Evolutionary conservation across 2,329 filamentous ascomycete genomes (phyloP), one percentile per base, ranked within the genome.

Genomic region (Beauveria bassiana): DNA sequence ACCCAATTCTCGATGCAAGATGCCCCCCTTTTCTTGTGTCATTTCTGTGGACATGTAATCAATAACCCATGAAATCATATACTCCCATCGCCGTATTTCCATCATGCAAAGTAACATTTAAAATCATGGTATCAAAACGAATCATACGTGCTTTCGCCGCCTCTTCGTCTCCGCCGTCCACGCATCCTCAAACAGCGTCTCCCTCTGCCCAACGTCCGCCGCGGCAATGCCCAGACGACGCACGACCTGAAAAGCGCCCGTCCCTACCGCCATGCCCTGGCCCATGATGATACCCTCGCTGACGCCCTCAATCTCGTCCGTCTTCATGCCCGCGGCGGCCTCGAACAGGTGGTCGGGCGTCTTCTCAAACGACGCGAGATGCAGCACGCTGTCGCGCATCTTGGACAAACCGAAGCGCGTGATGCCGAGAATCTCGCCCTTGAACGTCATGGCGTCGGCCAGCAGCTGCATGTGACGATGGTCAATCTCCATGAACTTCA

Each of bases 401-500:
- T 98, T 99, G 62, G 92, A 90, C 28, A 99, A 81, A 57, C 95
- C 95, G 74, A 98, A 98, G 38, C 95, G 88, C 2, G 95, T 99
- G 72, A 99, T 99, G 57, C 95, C 95, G 20, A 97, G 83, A 0
- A 99, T 90, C 68, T 98, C 93, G 56, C 95, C 95, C 78, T 97
- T 98, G 82, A 93, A 98, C 1, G 95, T 98, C 95, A 99, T 99
- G 59, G 97, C 93, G 70, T 99, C 95, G 12, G 95, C 93, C 1
- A 99, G 85, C 20, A 99, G 83, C 73, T 97, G 89, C 92, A 99
- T 98, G 77, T 99, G 95, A 61, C 95, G 90, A 50, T 93, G 93
- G 75, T 99, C 95, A 69, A 99, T 98, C 74, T 86, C 87, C 92
- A 99, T 97, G 72, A 88, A 86, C 42, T 85, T 85, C 93, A 98